These are phyloP conservation scores for Detonula confervacea DNA, from an alignment of 352 stramenopile genomes.

Conservation along the genomic window DNA sequence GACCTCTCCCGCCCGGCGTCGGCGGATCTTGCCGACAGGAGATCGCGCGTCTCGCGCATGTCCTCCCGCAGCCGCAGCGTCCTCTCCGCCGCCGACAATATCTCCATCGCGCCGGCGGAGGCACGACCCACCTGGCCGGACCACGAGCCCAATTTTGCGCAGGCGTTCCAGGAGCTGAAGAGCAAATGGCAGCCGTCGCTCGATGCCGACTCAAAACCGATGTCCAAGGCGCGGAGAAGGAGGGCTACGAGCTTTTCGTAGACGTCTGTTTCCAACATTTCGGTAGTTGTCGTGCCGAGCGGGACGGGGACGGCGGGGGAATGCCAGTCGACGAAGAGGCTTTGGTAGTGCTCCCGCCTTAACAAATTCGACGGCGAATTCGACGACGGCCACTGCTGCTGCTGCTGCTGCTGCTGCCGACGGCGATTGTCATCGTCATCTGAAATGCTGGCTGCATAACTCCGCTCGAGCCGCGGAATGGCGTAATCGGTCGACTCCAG, in stretches of 20 bases:
- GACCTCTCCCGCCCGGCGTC: not conserved
- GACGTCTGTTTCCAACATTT: conserved; percentile 9
- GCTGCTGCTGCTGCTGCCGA: conserved; percentile 40
- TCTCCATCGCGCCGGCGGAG: conserved; percentile 19
- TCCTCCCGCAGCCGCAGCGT: conserved; percentile 46
- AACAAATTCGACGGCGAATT: conserved; percentile 11
- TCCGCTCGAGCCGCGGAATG: conserved; percentile 33
- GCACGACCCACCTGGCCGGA: conserved; percentile 29
- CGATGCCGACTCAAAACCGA: conserved; percentile 59
- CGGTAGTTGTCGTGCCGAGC: conserved; percentile 1
- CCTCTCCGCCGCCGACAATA: conserved; percentile 24
- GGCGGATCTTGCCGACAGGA: conserved; percentile 10
- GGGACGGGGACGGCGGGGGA: conserved; percentile 53
- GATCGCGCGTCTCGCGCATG: conserved; percentile 38
- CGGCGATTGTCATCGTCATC: not conserved
- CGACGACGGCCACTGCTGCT: too few relatives aligned
- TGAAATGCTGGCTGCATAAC: not conserved
- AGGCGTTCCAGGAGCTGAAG: conserved; percentile 78
- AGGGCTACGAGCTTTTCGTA: conserved; percentile 43
- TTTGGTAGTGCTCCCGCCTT: conserved; percentile 66
- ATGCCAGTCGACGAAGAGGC: conserved; percentile 70
- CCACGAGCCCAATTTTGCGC: conserved; percentile 54
- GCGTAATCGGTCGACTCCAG: conserved; percentile 37
- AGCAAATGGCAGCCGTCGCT: conserved; percentile 75
- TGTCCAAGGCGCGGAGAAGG: conserved; percentile 45